Evolutionary conservation across 768 basidiomycete genomes (phyloP).

Genomic region (Filobasidium wieringae): DNA sequence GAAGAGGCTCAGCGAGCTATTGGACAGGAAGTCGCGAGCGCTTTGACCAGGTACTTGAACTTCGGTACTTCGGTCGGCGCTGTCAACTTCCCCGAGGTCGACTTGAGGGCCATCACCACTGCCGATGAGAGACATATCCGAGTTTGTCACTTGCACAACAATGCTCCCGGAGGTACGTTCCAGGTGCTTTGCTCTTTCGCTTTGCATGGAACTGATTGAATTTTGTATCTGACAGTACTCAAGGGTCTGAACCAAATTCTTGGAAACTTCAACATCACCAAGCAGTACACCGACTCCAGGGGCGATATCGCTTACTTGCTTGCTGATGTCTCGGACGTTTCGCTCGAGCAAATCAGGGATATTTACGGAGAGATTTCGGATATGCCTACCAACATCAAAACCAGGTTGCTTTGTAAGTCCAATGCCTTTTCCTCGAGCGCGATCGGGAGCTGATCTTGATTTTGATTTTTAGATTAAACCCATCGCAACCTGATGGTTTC

Average conservation of each 20-base stretch:
- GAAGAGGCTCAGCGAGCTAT: conserved; percentile 98
- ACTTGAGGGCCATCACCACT: conserved; percentile 77
- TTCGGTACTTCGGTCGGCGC: conserved; percentile 82
- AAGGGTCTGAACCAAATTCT: conserved; percentile 87
- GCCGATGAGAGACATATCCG: conserved; percentile 72
- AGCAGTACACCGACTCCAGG: conserved; percentile 81
- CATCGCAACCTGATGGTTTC: too few species aligned
- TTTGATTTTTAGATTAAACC: too few species aligned
- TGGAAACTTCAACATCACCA: conserved; percentile 93
- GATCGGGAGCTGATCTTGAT: too few species aligned
- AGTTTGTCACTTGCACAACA: conserved; percentile 89
- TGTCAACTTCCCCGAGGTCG: conserved; percentile 99
- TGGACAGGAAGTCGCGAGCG: conserved; percentile 80
- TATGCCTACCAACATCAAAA: conserved; percentile 78
- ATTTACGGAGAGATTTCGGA: conserved; percentile 65
- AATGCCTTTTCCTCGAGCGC: too few species aligned
- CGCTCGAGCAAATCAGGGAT: conserved; percentile 61
- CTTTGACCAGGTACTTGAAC: conserved; percentile 77
- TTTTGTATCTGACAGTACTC: conserved; percentile 49
- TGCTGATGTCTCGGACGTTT: conserved; percentile 91
- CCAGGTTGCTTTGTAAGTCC: conserved; percentile 55
- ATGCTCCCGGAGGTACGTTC: conserved; percentile 42
- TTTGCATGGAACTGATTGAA: conserved; percentile 46
- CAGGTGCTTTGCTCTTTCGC: not conserved
- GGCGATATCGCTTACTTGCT: conserved; percentile 49